Evolutionary conservation across 2,329 filamentous ascomycete species (phyloP).

Genomic region (Aspergillus pseudoviridinutans): DNA sequence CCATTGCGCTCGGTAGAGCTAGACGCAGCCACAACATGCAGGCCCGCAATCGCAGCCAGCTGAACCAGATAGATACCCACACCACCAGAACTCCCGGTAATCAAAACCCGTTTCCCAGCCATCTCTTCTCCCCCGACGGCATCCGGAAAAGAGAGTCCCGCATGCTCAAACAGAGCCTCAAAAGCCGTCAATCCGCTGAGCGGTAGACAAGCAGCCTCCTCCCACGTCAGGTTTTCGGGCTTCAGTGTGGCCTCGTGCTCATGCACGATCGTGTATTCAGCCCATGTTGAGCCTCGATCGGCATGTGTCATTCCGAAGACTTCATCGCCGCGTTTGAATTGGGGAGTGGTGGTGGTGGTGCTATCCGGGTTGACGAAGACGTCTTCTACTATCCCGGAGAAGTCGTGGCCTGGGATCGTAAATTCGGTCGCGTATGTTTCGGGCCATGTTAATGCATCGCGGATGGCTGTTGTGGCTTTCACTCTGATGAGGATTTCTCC

Average conservation of each 20-base stretch:
- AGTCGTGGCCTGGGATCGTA: conserved; percentile 20
- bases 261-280: conserved; percentile 23
- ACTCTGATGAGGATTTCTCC: conserved; percentile 9
- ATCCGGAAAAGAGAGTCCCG: too few relatives aligned
- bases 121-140: too few relatives aligned
- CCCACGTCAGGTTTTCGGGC: too few relatives aligned
- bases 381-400: conserved; percentile 17
- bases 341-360: neutral
- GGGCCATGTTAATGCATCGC: conserved; percentile 18
- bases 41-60: too few relatives aligned
- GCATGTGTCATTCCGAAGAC: conserved; percentile 26
- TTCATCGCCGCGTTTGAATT: conserved; percentile 23
- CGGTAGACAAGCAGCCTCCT: too few relatives aligned
- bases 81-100: too few relatives aligned
- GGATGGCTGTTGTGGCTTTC: conserved; percentile 12
- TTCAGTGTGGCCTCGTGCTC: conserved; percentile 11
- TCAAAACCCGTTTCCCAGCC: too few relatives aligned
- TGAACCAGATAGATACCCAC: too few relatives aligned
- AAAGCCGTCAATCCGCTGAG: too few relatives aligned
- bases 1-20: too few relatives aligned
- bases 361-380: conserved; percentile 1
- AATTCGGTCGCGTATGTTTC: conserved; percentile 23
- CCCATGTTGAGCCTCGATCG: conserved; percentile 21
- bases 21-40: too few relatives aligned
- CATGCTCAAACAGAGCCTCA: too few relatives aligned